Evolutionary conservation across 1,284 basidiomycete genomes (phyloP), one percentile per base, ranked within the genome.

Genomic region (Papiliotrema laurentii): DNA sequence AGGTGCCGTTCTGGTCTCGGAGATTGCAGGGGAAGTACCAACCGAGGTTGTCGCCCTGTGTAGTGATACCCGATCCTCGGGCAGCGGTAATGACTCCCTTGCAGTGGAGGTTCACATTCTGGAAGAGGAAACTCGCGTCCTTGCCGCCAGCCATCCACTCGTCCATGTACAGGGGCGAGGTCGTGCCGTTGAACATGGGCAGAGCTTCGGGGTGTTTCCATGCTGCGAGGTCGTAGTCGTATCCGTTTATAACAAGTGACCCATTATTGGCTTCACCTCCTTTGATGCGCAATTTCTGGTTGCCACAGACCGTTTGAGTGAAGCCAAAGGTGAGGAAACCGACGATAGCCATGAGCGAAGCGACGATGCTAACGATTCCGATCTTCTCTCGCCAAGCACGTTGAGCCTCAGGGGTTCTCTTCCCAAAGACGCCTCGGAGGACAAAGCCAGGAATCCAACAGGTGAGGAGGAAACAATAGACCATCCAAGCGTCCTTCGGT

Each of bases 291-390:
- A 85, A 83, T 26, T 85, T 80, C 19, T 89, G 87, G 37, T 78
- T 85, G 33, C 91, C 89, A 72, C 94, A 98, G 30, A 98, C 93
- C 45, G 85, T 78, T 67, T 92, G 83, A 4, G 93, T 97, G 78
- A 99, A 99, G n/a, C 96, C 94, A 75, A 99, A 99, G 2, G 94
- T 98, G 69, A 99, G 80, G 81, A 92, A 98, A 73, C 93, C 94
- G 68, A 99, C 96, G 41, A 79, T 81, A 21, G 86, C 86, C 94
- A 98, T 97, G 58, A 92, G 81, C 19, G 72, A 7, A 16, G 82
- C 69, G 61, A 96, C 89, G 72, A 97, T 81, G 56, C 79, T 77
- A 50, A 99, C 77, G 27, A 99, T 81, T 30, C 94, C 94, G 74
- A 97, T 93, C 79, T 99, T 99, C 75, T 98, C 94, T 55, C 96